Evolutionary conservation across 2,329 filamentous ascomycete species (phyloP), one percentile per base, ranked within the genome.

Genomic region (Phaeosphaeria sp.): DNA sequence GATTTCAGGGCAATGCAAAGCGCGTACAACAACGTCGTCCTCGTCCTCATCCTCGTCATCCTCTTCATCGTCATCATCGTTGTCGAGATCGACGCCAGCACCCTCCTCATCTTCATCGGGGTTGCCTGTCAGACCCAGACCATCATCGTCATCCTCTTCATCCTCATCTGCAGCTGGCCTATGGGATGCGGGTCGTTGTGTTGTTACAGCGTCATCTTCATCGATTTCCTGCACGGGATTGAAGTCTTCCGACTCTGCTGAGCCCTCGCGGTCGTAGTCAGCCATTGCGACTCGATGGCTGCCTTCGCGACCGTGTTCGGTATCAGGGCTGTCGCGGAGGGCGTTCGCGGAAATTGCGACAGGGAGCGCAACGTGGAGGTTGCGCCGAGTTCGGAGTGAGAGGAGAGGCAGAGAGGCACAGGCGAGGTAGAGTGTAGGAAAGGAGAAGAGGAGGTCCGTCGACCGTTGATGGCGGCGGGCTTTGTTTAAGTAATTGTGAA

Each of bases 141-240:
- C 74, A 10, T 77, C 73, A 17, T 73, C 69, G 9, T 74, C 74
- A 3, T 76, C 76, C 2, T 79, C 74, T 18, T 74, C 69, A 52
- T 77, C 71, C 15, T 78, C 73, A 17, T 72, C 66, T 52, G 72
- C 69, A 15, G 59, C 60, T 50, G 77, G 76, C 50, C 72, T 60
- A 66, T 59, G 66, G 59, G 65, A 56, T 21, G 60, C 63, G 10
- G 60, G 52, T 66, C 22, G 62, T 43, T 27, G 62, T 53, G 59
- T 60, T 36, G 13, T 11, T 36, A 15, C 30, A 11, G 30, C 54
- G 48, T 80, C 79, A 63, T 82, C 84, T 59, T 92, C 90, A 50
- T 87, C 88, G 65, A 92, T 87, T 59, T 87, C 89, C 20, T 90
- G 89, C 49, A 85, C 87, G 50, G 93, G 93, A 76, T 97, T 96